Evolutionary conservation across 2,329 filamentous ascomycete species (phyloP).

Genomic region (Cladosporium phlei): DNA sequence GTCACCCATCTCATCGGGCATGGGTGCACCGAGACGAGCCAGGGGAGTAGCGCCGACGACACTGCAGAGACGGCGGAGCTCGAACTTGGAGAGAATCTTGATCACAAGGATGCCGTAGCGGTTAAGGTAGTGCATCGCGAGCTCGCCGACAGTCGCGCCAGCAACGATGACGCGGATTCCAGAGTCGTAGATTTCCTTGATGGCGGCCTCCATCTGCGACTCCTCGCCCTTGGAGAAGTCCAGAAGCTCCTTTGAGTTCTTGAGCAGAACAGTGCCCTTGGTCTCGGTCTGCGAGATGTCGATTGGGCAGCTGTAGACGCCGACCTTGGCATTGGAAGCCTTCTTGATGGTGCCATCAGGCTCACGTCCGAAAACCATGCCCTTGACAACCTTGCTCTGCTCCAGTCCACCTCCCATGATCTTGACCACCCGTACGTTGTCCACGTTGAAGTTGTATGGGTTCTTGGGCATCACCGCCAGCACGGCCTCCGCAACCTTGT

Average conservation of each 20-base stretch:
- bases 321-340: slow-evolving; percentile 88
- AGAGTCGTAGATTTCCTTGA: slow-evolving; percentile 95
- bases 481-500: slow-evolving; percentile 77
- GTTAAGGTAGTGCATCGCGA: slow-evolving; percentile 97
- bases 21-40: slow-evolving; percentile 88
- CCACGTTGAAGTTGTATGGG: slow-evolving; percentile 92
- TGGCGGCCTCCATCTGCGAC: slow-evolving; percentile 76
- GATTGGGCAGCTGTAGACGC: slow-evolving; percentile 92
- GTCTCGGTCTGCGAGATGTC: slow-evolving; percentile 96
- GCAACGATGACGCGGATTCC: slow-evolving; percentile 88
- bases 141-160: slow-evolving; percentile 88
- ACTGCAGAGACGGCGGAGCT: slow-evolving; percentile 87
- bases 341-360: slow-evolving; percentile 89
- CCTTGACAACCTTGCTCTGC: slow-evolving; percentile 90
- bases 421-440: slow-evolving; percentile 98
- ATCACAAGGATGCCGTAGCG: slow-evolving; percentile 93
- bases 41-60: slow-evolving; percentile 96
- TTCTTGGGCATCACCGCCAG: slow-evolving; percentile 93
- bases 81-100: slow-evolving; percentile 97
- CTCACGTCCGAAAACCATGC: slow-evolving; percentile 96
- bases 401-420: slow-evolving; percentile 97
- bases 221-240: slow-evolving; percentile 98
- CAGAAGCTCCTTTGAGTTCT: slow-evolving; percentile 98
- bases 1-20: slow-evolving; percentile 99
- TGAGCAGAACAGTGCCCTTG: slow-evolving; percentile 92